These are phyloP conservation scores for Lobosporangium transversale DNA, from an alignment of 192 early-diverging fungal genomes.

Conservation along the genomic window DNA sequence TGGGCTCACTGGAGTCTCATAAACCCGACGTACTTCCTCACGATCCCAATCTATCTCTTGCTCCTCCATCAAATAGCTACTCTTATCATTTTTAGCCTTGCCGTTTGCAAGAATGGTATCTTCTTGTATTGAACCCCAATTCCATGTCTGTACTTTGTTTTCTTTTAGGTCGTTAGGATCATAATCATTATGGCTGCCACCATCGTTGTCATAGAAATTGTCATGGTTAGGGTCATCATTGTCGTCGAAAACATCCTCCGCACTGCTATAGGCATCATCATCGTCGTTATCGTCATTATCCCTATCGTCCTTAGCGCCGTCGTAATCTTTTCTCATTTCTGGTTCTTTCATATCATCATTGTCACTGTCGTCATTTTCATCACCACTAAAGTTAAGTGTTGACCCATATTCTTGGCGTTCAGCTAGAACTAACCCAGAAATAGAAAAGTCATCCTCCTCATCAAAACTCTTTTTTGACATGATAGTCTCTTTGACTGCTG, in stretches of 20 bases:
- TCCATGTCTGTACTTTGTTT: background rate
- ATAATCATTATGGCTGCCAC: background rate
- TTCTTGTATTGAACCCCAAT: background rate
- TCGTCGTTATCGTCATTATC: background rate
- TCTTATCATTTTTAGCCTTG: too few relatives aligned
- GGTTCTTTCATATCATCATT: conserved; percentile 2
- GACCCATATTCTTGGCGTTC: conserved; percentile 17
- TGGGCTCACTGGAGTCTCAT: background rate
- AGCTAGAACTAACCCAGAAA: conserved; percentile 12
- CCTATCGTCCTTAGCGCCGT: background rate
- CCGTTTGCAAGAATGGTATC: too few relatives aligned
- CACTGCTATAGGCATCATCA: too few relatives aligned
- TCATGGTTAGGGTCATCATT: too few relatives aligned
- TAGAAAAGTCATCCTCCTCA: background rate
- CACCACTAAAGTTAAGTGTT: conserved; percentile 21
- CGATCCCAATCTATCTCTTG: conserved; percentile 38
- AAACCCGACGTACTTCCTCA: conserved; percentile 13
- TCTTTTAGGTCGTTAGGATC: background rate
- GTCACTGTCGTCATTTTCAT: conserved; percentile 10
- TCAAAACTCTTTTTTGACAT: background rate
- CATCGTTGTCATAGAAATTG: conserved; percentile 1
- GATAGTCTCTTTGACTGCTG: background rate
- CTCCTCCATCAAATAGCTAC: conserved; percentile 1
- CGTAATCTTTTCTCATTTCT: background rate
- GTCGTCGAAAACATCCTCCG: too few relatives aligned